Conservation (phyloP, 441 rosid genomes). For the Adansonia gregorii region DNA sequence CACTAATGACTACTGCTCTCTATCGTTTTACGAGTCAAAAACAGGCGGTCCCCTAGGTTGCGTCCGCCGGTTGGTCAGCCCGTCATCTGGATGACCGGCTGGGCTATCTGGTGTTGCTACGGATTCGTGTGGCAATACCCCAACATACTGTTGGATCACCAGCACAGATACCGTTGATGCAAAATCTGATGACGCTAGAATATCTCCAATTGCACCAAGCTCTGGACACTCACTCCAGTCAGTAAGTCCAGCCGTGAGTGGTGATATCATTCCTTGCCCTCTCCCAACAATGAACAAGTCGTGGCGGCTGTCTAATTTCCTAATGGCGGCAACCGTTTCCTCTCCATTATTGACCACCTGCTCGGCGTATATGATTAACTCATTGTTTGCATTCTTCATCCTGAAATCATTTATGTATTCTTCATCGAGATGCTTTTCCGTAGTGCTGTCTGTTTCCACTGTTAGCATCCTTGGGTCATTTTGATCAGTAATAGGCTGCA, state of each 20-base stretch:
- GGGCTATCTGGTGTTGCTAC: conserved; percentile 51
- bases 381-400: conserved; percentile 42
- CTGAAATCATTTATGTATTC: conserved; percentile 59
- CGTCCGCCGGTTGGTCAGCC: conserved; percentile 33
- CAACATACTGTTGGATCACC: conserved; percentile 78
- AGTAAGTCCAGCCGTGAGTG: conserved; percentile 82
- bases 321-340: conserved; percentile 77
- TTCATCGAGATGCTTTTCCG: conserved; percentile 60
- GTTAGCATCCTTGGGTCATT: conserved; percentile 27
- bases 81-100: conserved; percentile 32
- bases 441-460: conserved; percentile 40
- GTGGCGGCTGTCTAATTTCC: conserved; percentile 64
- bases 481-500: background rate
- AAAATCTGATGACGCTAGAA: conserved; percentile 92
- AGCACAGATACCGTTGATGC: conserved; percentile 79
- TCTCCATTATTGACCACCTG: conserved; percentile 74
- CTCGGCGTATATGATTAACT: conserved; percentile 52
- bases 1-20: background rate
- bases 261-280: conserved; percentile 76
- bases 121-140: conserved; percentile 42
- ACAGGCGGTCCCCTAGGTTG: conserved; percentile 26
- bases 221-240: conserved; percentile 99
- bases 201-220: conserved; percentile 93
- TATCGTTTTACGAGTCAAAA: conserved; percentile 13
- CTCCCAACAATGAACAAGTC: conserved; percentile 91